These are phyloP conservation scores for Fusarium domesticum DNA, from an alignment of 2,329 filamentous ascomycete species.

Conservation along the genomic window DNA sequence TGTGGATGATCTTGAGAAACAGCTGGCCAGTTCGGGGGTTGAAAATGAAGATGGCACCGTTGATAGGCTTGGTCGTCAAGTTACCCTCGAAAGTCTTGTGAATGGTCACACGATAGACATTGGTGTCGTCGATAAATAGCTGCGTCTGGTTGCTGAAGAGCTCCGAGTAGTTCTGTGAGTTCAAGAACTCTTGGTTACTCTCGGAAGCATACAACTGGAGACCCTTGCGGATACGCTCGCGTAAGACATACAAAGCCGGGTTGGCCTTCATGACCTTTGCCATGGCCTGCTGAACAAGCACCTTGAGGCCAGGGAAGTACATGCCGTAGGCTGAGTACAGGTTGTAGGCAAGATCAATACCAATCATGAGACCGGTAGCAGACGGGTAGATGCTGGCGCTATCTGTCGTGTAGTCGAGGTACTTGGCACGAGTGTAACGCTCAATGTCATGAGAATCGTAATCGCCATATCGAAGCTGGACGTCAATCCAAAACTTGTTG, in stretches of 20 bases:
- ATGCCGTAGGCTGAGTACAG: constrained; percentile 97
- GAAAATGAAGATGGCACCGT: constrained; percentile 99
- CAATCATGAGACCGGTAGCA: constrained; percentile 94
- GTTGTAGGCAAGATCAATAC: constrained; percentile 96
- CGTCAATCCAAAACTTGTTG: constrained; percentile 99
- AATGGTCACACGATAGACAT: constrained; percentile 98
- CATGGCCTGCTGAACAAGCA: constrained; percentile 96
- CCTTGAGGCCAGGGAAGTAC: constrained; percentile 97
- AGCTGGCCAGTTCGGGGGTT: constrained; percentile 97
- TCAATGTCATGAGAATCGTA: constrained; percentile 99
- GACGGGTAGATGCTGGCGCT: constrained; percentile 99
- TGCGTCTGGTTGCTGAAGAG: constrained; percentile 99
- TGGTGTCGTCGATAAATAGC: constrained; percentile 98
- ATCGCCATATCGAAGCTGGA: constrained; percentile 93
- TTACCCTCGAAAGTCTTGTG: constrained; percentile 99
- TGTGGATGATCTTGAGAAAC: constrained; percentile 99
- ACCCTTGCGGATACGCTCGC: constrained; percentile 97
- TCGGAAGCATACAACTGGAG: constrained; percentile 96
- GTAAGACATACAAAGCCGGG: constrained; percentile 89
- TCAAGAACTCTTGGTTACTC: constrained; percentile 98
- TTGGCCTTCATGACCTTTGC: constrained; percentile 99
- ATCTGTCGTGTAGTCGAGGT: constrained; percentile 97
- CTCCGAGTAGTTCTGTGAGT: constrained; percentile 99
- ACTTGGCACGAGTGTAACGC: constrained; percentile 94
- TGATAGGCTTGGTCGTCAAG: constrained; percentile 98